Base-by-base conservation (phyloP, 2,329 filamentous ascomycete genomes). In the Metarhizium humberi region DNA sequence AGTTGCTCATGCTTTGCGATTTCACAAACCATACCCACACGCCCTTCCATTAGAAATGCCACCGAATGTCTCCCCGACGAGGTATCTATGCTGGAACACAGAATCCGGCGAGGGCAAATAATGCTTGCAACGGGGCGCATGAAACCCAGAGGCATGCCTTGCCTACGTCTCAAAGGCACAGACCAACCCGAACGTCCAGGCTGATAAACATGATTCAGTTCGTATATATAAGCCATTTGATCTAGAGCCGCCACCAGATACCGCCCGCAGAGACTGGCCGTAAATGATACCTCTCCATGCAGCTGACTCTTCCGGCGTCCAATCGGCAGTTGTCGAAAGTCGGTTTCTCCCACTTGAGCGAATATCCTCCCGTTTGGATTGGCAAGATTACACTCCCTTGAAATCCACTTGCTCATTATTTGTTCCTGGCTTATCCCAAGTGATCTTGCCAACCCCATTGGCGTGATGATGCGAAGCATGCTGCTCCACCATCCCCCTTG, bases 51-150 rank as follows among this genome's bases (percentile, higher is more conserved):
- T 8, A 87, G 69, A 34, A 80, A 76, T 16, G 82, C 83, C 52
- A 86, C 71, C 6, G 80, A 75, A 60, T 80, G 74, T 47, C 75
- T 73, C 8, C 77, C 71, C 2, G 73, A 76, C 4, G 78, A 83
- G 0, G 80, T 81, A 64, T 87, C 82, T 75, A 87, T 84, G 58
- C 80, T 81, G 61, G 82, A 79, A 3, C 78, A 75, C 6, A 87
- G 64, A 2, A 86, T 78, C 48, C 76, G 71, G 16, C 74, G 71
- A 13, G 81, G 81, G 60, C 83, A 86, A 14, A 76, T 64, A 11
- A 87, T 75, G 45, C 71, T 78, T 1, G 80, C 75, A 16, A 82
- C 65, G 2, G 76, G 77, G 2, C 47, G 69, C 58, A 54, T 79
- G 53, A 61, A 62, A 60, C 56, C 69, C 60, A 57, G 20, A 3